A percentile compares a stretch with the other conserved stretches of the same genome.
phyloP scores from a whole-genome alignment of 768 basidiomycete species.

The Collybia nuda region DNA sequence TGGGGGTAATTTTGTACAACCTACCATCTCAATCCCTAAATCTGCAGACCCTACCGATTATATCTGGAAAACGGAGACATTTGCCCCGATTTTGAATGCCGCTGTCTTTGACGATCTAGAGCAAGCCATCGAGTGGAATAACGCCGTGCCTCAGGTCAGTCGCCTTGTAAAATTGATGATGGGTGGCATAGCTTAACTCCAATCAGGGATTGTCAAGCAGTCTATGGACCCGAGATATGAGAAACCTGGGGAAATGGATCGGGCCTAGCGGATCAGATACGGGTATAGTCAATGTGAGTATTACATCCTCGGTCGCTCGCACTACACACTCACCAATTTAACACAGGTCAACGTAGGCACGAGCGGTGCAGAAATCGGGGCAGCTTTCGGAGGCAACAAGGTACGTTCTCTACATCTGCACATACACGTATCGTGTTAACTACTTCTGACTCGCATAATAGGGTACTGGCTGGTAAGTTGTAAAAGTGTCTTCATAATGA shows the following conservation, averaged over 20 bases:
- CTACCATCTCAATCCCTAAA: slow-evolving; percentile 76
- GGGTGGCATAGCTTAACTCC: slow-evolving; percentile 11
- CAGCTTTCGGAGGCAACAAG: slow-evolving; percentile 95
- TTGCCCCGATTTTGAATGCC: slow-evolving; percentile 88
- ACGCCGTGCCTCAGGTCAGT: slow-evolving; percentile 75
- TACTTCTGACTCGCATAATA: slow-evolving; percentile 23
- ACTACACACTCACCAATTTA: slow-evolving; percentile 4
- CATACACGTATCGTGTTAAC: slow-evolving; percentile 14
- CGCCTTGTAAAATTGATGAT: slow-evolving; percentile 11
- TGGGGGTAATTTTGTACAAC: slow-evolving; percentile 86
- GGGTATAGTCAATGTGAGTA: slow-evolving; percentile 87
- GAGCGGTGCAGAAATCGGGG: slow-evolving; percentile 64
- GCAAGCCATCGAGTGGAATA: slow-evolving; percentile 88
- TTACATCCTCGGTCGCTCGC: slow-evolving; percentile 9
- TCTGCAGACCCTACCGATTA: slow-evolving; percentile 48
- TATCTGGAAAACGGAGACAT: slow-evolving; percentile 80
- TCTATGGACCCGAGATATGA: slow-evolving; percentile 85
- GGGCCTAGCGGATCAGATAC: slow-evolving; percentile 87
- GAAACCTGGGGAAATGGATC: slow-evolving; percentile 89
- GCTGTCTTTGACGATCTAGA: slow-evolving; percentile 85
- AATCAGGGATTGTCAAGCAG: slow-evolving; percentile 82
- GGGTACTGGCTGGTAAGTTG: slow-evolving; percentile 80
- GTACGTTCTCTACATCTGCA: slow-evolving; percentile 35
- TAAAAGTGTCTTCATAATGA: slow-evolving; percentile 3
- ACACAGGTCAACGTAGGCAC: slow-evolving; percentile 59